Evolutionary conservation across 2,329 filamentous ascomycete species (phyloP).

Genomic region (Cladosporium sp.): DNA sequence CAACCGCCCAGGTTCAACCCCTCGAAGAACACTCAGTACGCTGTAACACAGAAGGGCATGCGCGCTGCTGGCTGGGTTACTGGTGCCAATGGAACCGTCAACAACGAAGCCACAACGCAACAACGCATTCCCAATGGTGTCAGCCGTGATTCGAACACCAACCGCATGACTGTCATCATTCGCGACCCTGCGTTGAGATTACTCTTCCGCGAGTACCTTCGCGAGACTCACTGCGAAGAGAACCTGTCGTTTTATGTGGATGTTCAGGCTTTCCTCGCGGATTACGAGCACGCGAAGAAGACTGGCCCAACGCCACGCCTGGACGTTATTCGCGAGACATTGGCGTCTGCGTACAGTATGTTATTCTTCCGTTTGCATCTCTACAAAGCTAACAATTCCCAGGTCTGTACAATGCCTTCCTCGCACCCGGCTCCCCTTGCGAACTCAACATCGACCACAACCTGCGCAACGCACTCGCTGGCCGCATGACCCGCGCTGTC

Average conservation of each 20-base stretch:
- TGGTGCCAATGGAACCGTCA: slow-evolving; percentile 44
- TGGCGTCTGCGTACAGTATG: slow-evolving; percentile 87
- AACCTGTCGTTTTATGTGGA: slow-evolving; percentile 95
- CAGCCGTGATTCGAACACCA: slow-evolving; percentile 87
- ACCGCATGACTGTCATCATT: slow-evolving; percentile 87
- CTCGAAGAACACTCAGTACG: slow-evolving; percentile 82
- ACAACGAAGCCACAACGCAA: slow-evolving; percentile 31
- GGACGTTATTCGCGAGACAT: slow-evolving; percentile 88
- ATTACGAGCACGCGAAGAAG: slow-evolving; percentile 63
- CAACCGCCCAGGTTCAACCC: slow-evolving; percentile 73
- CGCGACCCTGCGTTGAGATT: slow-evolving; percentile 83
- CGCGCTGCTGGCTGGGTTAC: slow-evolving; percentile 61
- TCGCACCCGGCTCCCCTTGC: slow-evolving; percentile 92
- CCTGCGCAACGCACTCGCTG: slow-evolving; percentile 87
- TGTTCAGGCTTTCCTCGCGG: slow-evolving; percentile 79
- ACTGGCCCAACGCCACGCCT: slow-evolving; percentile 60
- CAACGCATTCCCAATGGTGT: slow-evolving; percentile 48
- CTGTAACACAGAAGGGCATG: slow-evolving; percentile 77
- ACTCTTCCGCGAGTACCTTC: slow-evolving; percentile 88
- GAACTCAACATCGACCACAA: slow-evolving; percentile 98
- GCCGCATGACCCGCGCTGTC: slow-evolving; percentile 94
- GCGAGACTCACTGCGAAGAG: slow-evolving; percentile 95
- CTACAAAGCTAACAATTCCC: slow-evolving; percentile 21
- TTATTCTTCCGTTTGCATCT: no score
- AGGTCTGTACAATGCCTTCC: slow-evolving; percentile 94